Evolutionary conservation across 805 yeast species (phyloP), one percentile per base, ranked within the genome.

Genomic region (Spathaspora hagerdaliae): DNA sequence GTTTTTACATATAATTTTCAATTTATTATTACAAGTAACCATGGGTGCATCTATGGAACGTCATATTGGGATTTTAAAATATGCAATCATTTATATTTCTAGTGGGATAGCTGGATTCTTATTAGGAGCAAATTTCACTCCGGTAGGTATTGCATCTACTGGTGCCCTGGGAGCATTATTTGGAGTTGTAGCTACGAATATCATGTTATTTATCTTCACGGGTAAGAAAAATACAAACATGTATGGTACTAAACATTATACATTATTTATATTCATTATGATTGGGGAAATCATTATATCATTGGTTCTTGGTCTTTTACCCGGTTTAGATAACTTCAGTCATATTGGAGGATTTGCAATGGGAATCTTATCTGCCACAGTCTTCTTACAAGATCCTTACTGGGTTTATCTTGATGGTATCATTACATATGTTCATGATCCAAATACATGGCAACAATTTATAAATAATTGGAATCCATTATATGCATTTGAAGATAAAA

Each of bases 111-210:
- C 80, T 0, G 91, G 91, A 5, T 83, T 82, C 50, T 53, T 85
- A 26, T 65, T 85, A 37, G 89, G 90, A 1, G 80, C 86, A 27
- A 83, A 83, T 59, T 84, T 79, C 58, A 74, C 87, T 2, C 85
- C 88, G 1, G 69, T 71, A 39, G 91, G 88, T 2, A 69, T 81
- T 26, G 78, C 87, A 0, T 75, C 83, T 10, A 78, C 83, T 2
- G 91, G 91, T 5, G 87, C 87, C 1, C 77, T 83, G 9, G 91
- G 91, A 2, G 76, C 87, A 1, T 64, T 85, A 32, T 83, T 85
- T 60, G 91, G 91, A 1, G 64, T 85, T 27, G 76, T 85, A 45
- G 85, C 87, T 2, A 61, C 82, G 7, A 82, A 84, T 55, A 60
- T 85, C 36, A 55, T 83, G 7, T 69, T 83, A 54, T 66, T 83